Conservation (phyloP, 2,329 filamentous ascomycete genomes). For the Trichoderma sp. region DNA sequence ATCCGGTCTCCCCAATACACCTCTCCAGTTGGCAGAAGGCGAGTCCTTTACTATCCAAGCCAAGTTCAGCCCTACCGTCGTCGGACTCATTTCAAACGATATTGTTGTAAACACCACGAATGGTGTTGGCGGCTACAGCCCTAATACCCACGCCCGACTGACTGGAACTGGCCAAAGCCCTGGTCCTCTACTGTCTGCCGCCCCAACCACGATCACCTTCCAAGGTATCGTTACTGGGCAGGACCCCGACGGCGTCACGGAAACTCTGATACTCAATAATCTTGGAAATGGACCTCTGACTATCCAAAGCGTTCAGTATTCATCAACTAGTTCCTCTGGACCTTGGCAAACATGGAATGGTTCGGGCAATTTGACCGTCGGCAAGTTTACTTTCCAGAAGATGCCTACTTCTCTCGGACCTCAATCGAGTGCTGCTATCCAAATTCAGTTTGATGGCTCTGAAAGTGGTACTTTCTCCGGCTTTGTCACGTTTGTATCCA, state of each 20-base stretch:
- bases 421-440: slow-evolving; percentile 39
- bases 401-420: slow-evolving; percentile 45
- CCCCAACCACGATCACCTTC: slow-evolving; percentile 49
- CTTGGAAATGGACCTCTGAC: slow-evolving; percentile 46
- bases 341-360: slow-evolving; percentile 42
- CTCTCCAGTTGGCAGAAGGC: slow-evolving; percentile 34
- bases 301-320: slow-evolving; percentile 45
- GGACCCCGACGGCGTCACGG: slow-evolving; percentile 35
- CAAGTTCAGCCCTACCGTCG: slow-evolving; percentile 43
- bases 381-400: slow-evolving; percentile 47
- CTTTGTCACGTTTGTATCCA: slow-evolving; percentile 46
- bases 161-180: slow-evolving; percentile 49
- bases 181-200: slow-evolving; percentile 44
- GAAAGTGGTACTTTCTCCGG: slow-evolving; percentile 46
- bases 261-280: slow-evolving; percentile 49
- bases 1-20: slow-evolving; percentile 33
- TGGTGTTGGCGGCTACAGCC: slow-evolving; percentile 43
- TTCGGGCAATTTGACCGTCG: slow-evolving; percentile 38
- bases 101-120: slow-evolving; percentile 50
- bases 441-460: slow-evolving; percentile 47
- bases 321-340: slow-evolving; percentile 41
- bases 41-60: slow-evolving; percentile 43
- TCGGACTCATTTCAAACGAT: slow-evolving; percentile 49
- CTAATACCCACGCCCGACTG: slow-evolving; percentile 45
- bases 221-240: slow-evolving; percentile 46